phyloP scores from a whole-genome alignment of 768 basidiomycete species.

The Tephrocybe sp. region DNA sequence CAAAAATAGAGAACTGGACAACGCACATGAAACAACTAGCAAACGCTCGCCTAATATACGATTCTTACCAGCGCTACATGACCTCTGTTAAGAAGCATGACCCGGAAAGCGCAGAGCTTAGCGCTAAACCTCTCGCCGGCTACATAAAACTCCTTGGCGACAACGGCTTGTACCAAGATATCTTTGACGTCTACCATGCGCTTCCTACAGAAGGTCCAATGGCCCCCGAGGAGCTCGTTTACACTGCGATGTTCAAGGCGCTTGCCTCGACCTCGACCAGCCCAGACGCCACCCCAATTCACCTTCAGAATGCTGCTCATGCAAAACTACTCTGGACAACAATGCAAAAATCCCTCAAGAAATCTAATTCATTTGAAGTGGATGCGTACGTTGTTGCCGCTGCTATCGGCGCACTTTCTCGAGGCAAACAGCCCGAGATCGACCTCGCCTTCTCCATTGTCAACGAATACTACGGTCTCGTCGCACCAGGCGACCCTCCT shows the following conservation, averaged over 20 bases:
- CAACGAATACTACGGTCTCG: slow-evolving; percentile 62
- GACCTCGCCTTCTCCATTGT: slow-evolving; percentile 67
- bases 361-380: slow-evolving; percentile 42
- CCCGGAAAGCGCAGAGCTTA: slow-evolving; percentile 45
- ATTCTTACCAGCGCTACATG: slow-evolving; percentile 52
- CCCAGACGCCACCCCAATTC: slow-evolving; percentile 19
- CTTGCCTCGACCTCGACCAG: slow-evolving; percentile 29
- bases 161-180: slow-evolving; percentile 57
- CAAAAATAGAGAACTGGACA: slow-evolving; percentile 62
- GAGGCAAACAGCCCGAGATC: slow-evolving; percentile 58
- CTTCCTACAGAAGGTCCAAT: slow-evolving; percentile 64
- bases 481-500: slow-evolving; percentile 40
- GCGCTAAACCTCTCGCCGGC: slow-evolving; percentile 47
- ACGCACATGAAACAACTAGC: slow-evolving; percentile 58
- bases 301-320: slow-evolving; percentile 54
- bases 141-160: slow-evolving; percentile 72
- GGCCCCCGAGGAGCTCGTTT: slow-evolving; percentile 61
- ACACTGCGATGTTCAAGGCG: slow-evolving; percentile 65
- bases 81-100: slow-evolving; percentile 48
- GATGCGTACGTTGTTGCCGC: slow-evolving; percentile 55
- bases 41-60: slow-evolving; percentile 61
- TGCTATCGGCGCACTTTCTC: slow-evolving; percentile 54
- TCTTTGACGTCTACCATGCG: slow-evolving; percentile 75
- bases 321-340: slow-evolving; percentile 73
- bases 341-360: slow-evolving; percentile 52